A percentile compares a stretch with the other conserved stretches of the same genome.
Evolutionary conservation across 371 early-diverging fungal species (phyloP).

Genomic region (Mortierella sp.): DNA sequence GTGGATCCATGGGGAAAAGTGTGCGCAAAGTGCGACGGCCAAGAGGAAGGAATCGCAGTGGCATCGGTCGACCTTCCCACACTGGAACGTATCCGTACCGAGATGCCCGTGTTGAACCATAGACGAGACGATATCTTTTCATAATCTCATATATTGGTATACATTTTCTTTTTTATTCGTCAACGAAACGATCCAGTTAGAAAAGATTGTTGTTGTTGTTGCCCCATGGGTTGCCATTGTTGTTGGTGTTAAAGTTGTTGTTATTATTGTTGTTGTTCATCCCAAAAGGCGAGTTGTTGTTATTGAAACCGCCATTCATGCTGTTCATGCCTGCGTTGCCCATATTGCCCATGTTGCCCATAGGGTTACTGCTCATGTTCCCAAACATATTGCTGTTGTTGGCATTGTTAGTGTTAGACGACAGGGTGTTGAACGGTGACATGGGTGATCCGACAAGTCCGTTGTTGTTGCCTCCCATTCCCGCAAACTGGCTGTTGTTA

Average conservation of each 20-base stretch:
- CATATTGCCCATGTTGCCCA: constrained; percentile 24
- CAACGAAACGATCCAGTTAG: background rate
- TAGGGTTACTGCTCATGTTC: constrained; percentile 18
- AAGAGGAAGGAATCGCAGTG: constrained; percentile 62
- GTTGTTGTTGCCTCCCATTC: background rate
- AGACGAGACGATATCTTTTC: constrained; percentile 76
- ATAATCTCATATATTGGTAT: background rate
- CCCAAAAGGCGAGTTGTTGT: constrained; percentile 35
- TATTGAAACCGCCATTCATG: constrained; percentile 19
- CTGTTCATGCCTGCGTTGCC: constrained; percentile 10
- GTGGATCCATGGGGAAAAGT: constrained; percentile 82
- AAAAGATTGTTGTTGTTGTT: constrained; percentile 25
- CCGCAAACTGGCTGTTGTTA: constrained; percentile 11
- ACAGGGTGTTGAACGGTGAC: constrained; percentile 18
- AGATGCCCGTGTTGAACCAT: constrained; percentile 84
- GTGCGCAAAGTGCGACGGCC: constrained; percentile 71
- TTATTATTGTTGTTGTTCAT: constrained; percentile 28
- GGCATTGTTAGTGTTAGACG: constrained; percentile 2
- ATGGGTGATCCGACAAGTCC: constrained; percentile 18
- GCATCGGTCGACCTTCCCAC: constrained; percentile 76
- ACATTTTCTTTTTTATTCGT: constrained; percentile 1
- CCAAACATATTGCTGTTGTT: constrained; percentile 9
- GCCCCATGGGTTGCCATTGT: constrained; percentile 27
- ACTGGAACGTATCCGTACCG: constrained; percentile 70
- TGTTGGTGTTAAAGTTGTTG: constrained; percentile 20